Base-by-base conservation (phyloP, 768 basidiomycete genomes). In the Tulasnella sp. region DNA sequence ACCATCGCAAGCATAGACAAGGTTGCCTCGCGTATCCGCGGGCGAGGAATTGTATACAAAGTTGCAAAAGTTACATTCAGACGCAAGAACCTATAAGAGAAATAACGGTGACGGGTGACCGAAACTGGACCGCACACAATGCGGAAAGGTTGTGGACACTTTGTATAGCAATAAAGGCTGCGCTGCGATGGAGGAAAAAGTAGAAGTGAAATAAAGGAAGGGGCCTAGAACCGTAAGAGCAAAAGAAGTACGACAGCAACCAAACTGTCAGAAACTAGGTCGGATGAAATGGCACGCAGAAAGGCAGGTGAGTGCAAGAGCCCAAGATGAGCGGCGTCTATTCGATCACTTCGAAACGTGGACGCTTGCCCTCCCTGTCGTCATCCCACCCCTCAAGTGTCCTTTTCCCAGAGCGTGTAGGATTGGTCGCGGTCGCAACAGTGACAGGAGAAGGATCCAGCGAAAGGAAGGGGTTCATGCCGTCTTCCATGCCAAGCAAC, bases 331-430 rank as follows among this genome's bases (percentile, higher is more conserved):
- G 29, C 35, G 29, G 61, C 57, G 57, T 86, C 11, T 82, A 91
- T 81, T 91, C 90, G 74, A 91, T 80, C 32, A 89, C 83, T 80
- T 91, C 90, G 77, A 91, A 91, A 78, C 90, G 85, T 79, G 89
- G 88, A 76, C 89, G 85, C 83, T 91, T 91, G 29, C 85, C 86
- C 16, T 86, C 85, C 73, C 89, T 84, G 35, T 84, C 86, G 55
- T 85, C 86, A 29, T 83, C 84, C 10, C 82, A 82, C n/a, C 85
- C 86, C 48, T 84, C 82, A 79, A 85, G 81, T 1, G 79, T 77
- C 23, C 86, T 82, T 80, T 87, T 87, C 32, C 42, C 29, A 15
- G 61, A 35, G 32, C 7, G 29, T 26, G 39, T 37, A 71, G 78
- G 78, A 77, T 79, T 74, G 26, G 77, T 77, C 26, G 48, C 74